These are phyloP conservation scores for Citrus sp. DNA, from an alignment of 345 rosid genomes.

Conservation along the genomic window DNA sequence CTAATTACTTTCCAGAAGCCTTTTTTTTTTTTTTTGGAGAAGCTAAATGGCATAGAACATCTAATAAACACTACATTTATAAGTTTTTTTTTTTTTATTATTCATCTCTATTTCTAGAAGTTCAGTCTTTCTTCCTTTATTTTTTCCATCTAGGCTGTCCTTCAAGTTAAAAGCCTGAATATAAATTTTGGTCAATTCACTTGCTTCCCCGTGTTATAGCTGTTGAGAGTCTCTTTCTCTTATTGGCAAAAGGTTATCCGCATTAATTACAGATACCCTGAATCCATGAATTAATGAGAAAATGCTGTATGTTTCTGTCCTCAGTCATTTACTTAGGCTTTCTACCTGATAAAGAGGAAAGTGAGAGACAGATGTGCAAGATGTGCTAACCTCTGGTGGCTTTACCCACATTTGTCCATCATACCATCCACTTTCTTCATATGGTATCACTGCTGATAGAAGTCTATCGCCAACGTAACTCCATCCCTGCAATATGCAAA, in stretches of 20 bases:
- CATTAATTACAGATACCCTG: background rate
- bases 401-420: constrained; percentile 99
- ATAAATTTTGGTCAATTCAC: background rate
- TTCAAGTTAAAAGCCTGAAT: background rate
- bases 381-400: constrained; percentile 79
- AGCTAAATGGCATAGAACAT: background rate
- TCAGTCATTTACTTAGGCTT: background rate
- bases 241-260: background rate
- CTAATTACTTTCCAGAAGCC: background rate
- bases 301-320: background rate
- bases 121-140: background rate
- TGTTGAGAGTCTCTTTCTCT: background rate
- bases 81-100: background rate
- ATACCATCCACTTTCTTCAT: constrained; percentile 99
- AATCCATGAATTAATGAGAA: background rate
- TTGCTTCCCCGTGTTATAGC: background rate
- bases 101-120: background rate
- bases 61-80: background rate
- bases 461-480: constrained; percentile 94
- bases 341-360: background rate
- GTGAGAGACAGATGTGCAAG: background rate
- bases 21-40: background rate
- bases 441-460: constrained; percentile 88
- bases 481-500: constrained; percentile 69
- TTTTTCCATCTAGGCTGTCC: background rate